Evolutionary conservation across 1,139 yeast species (phyloP).

Genomic region (Yamadazyma siamensis): DNA sequence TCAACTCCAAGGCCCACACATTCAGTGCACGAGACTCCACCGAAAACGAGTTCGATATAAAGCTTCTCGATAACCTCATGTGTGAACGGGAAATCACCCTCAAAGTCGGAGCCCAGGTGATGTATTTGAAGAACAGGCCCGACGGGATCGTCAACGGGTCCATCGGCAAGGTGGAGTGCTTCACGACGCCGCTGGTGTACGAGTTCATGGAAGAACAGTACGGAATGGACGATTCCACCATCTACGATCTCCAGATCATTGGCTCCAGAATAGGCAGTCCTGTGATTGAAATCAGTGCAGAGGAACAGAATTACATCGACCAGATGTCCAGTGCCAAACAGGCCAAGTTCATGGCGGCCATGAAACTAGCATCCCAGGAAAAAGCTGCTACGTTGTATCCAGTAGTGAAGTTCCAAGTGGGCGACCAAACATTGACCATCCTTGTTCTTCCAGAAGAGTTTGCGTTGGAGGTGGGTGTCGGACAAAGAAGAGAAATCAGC

Average conservation of each 20-base stretch:
- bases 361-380: conserved; percentile 31
- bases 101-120: conserved; percentile 61
- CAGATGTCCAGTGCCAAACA: conserved; percentile 27
- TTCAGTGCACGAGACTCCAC: conserved; percentile 50
- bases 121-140: conserved; percentile 47
- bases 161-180: conserved; percentile 59
- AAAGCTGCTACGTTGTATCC: conserved; percentile 41
- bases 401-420: conserved; percentile 50
- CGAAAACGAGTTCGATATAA: conserved; percentile 17
- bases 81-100: conserved; percentile 43
- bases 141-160: conserved; percentile 55
- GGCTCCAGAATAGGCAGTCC: conserved; percentile 26
- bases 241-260: conserved; percentile 25
- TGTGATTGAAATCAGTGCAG: conserved; percentile 14
- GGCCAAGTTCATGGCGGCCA: conserved; percentile 23
- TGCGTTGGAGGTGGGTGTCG: conserved; percentile 31
- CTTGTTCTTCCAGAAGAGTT: conserved; percentile 75
- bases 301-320: conserved; percentile 36
- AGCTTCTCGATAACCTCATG: conserved; percentile 42
- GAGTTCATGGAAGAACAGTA: conserved; percentile 25
- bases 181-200: conserved; percentile 41
- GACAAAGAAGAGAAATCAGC: conserved; percentile 19
- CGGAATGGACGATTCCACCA: conserved; percentile 14
- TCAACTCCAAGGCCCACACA: conserved; percentile 35
- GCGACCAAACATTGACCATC: conserved; percentile 25